A percentile compares a stretch with the other conserved stretches of the same genome.
Conservation (phyloP, 2,329 filamentous ascomycete species). For the Ophiostoma sp. region DNA sequence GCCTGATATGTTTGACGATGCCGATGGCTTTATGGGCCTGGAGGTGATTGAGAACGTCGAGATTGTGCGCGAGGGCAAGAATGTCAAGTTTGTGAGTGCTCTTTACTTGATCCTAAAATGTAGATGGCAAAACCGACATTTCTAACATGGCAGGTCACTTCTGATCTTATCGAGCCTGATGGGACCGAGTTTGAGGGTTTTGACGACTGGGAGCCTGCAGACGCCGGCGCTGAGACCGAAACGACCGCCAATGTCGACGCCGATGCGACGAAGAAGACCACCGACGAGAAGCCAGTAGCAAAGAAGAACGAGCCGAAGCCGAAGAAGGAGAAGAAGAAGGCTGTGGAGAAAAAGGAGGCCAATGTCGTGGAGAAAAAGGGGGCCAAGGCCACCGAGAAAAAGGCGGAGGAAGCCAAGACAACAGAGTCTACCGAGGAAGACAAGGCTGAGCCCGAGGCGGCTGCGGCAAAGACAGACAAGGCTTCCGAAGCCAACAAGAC, state of each 20-base stretch:
- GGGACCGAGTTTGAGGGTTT: slow-evolving; percentile 34
- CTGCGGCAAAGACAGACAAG: neutral
- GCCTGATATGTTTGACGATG: slow-evolving; percentile 75
- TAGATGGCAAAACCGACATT: neutral
- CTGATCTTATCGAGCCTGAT: slow-evolving; percentile 30
- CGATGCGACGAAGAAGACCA: slow-evolving; percentile 3
- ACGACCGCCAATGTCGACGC: neutral
- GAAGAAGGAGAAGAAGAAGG: slow-evolving; percentile 20
- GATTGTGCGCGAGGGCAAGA: slow-evolving; percentile 62
- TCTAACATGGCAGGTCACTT: slow-evolving; percentile 29
- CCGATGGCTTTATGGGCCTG: slow-evolving; percentile 87
- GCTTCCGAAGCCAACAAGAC: neutral
- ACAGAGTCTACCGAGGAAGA: neutral
- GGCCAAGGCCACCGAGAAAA: neutral
- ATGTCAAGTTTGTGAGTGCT: slow-evolving; percentile 51
- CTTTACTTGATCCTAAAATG: neutral
- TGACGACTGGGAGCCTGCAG: slow-evolving; percentile 31
- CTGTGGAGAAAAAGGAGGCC: neutral
- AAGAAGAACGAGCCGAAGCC: slow-evolving; percentile 26
- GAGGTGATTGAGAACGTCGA: slow-evolving; percentile 92
- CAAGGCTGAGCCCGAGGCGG: neutral
- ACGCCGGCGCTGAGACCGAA: neutral
- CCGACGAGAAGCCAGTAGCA: slow-evolving; percentile 11
- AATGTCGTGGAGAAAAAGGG: neutral
- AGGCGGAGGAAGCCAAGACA: neutral